Evolutionary conservation across 1,139 yeast species (phyloP).

Genomic region (Geotrichum cucujoidarum): DNA sequence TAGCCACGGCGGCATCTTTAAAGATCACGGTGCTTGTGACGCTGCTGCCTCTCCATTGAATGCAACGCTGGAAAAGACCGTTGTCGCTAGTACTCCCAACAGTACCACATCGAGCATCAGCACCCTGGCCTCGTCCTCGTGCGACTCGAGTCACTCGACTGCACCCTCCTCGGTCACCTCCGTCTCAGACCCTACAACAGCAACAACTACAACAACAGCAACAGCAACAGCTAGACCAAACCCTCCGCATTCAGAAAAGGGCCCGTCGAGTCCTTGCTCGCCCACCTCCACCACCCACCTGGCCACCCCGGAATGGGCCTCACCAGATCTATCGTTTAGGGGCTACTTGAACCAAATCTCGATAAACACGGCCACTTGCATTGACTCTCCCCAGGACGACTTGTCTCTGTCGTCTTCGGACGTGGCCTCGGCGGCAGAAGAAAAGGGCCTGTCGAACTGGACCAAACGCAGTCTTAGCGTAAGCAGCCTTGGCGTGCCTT

Average conservation of each 20-base stretch:
- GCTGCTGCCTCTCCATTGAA: too few relatives aligned
- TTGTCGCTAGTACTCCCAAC: not conserved
- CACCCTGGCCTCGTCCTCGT: not conserved
- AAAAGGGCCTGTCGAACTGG: too few relatives aligned
- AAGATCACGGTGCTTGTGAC: too few relatives aligned
- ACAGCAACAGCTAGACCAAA: too few relatives aligned
- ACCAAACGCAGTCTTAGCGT: conserved; percentile 2
- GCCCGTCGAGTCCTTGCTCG: conserved; percentile 3
- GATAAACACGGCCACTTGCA: not conserved
- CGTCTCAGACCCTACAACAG: too few relatives aligned
- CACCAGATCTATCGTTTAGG: conserved; percentile 22
- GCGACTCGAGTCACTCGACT: not conserved
- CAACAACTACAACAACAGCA: too few relatives aligned
- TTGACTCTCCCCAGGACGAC: not conserved
- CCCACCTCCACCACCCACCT: conserved; percentile 5
- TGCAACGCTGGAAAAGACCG: too few relatives aligned
- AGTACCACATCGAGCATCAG: not conserved
- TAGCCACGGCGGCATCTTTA: too few relatives aligned
- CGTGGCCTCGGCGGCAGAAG: too few relatives aligned
- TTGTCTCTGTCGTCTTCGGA: too few relatives aligned
- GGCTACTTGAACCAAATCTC: conserved; percentile 22
- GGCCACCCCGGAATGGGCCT: conserved; percentile 10
- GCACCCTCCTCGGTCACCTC: not conserved
- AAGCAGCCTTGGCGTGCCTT: not conserved
- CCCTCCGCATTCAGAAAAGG: not conserved